Evolutionary conservation across 2,329 filamentous ascomycete species (phyloP).

Genomic region (Trichoderma hamatum): DNA sequence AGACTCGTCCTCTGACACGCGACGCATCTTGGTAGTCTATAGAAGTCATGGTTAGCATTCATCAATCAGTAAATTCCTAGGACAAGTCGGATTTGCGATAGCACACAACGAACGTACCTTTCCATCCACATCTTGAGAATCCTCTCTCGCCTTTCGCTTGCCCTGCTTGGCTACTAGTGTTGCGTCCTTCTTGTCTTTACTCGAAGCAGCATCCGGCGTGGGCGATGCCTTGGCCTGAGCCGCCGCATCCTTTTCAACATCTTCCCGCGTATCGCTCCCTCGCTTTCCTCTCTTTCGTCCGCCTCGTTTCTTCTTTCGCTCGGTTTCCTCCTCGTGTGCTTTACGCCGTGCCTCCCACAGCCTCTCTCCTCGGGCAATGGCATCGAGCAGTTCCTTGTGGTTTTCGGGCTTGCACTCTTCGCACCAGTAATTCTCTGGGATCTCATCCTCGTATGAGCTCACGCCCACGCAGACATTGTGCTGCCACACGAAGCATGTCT

Average conservation of each 20-base stretch:
- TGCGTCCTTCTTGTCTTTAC: conserved; percentile 56
- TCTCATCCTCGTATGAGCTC: conserved; percentile 73
- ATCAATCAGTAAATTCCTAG: background rate
- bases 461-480: conserved; percentile 96
- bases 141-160: conserved; percentile 63
- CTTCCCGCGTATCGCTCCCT: conserved; percentile 66
- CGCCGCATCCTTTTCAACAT: conserved; percentile 52
- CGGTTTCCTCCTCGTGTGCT: conserved; percentile 63
- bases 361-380: conserved; percentile 77
- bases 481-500: conserved; percentile 91
- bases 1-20: conserved; percentile 55
- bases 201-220: conserved; percentile 42
- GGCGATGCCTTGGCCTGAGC: conserved; percentile 46
- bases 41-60: conserved; percentile 26
- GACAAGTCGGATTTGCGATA: background rate
- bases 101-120: conserved; percentile 47
- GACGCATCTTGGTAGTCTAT: conserved; percentile 53
- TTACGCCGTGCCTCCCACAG: conserved; percentile 78
- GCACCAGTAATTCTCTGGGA: conserved; percentile 87
- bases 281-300: conserved; percentile 69
- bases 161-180: conserved; percentile 48
- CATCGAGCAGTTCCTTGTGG: conserved; percentile 78
- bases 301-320: conserved; percentile 59
- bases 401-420: conserved; percentile 84
- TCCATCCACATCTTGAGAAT: conserved; percentile 54